Base-by-base conservation (phyloP, 23 red algal genomes). In the Cyanidiococcus yangmingshanensis region DNA sequence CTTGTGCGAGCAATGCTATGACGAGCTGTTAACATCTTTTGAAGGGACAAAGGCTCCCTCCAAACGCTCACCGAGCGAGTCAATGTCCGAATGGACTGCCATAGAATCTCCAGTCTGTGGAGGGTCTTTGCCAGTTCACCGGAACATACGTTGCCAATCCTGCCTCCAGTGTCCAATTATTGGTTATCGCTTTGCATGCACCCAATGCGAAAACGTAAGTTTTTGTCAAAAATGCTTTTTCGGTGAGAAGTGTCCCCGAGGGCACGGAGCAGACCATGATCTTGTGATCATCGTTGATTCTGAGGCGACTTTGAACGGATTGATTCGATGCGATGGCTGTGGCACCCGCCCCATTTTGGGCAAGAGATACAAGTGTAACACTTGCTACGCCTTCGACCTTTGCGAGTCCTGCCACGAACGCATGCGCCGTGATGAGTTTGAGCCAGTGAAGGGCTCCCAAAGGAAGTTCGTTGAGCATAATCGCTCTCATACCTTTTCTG, bases 211-310 rank as follows among this genome's bases (percentile, higher is more conserved):
- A 34, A 35, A 35, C 27, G 3, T 35, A 25, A 71, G 63, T 29
- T 57, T 81, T 29, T 81, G 78, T 57, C 78, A 81, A 81, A 81
- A 81, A 36, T 81, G 78, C 34, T 81, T 81, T n/a, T 81, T 81
- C 24, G 29, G 34, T 0, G 37, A 71, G 40, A 81, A 81, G 40
- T 71, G 59, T 41, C 78, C 78, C 2, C 39, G 40, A 40, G 12
- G 34, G 18, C 78, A 81, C 68, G 40, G 38, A 34, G 59, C 68
- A 29, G 36, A 81, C 1, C 78, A 81, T 57, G 78, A 81, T 12
- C 58, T 81, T 35, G 78, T 59, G 59, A 81, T 81, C 32, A 57
- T 81, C 1, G 31, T 39, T 41, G 58, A 67, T 2, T 57, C 78
- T 24, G 78, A 67, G 25, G 59, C 78, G 2, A 54, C 39, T 24